These are phyloP conservation scores for Elsinoe australis DNA, from an alignment of 2,329 filamentous ascomycete species.

Conservation along the genomic window DNA sequence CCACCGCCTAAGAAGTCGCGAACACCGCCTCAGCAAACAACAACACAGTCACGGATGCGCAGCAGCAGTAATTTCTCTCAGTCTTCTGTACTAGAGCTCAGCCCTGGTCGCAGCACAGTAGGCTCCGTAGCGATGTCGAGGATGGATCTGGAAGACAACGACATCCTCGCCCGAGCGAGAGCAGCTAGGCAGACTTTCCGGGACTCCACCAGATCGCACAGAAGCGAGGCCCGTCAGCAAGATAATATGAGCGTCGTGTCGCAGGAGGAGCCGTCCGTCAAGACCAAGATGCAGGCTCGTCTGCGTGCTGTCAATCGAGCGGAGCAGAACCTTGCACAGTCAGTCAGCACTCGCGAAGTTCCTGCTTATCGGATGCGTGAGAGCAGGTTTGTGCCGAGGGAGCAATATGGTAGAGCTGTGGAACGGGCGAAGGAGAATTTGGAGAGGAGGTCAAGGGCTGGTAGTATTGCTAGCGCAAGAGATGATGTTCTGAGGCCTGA, in stretches of 20 bases:
- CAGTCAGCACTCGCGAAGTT: conserved; percentile 22
- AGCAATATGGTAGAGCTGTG: conserved; percentile 30
- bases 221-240: neutral
- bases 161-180: conserved; percentile 30
- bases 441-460: conserved; percentile 15
- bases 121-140: neutral
- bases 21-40: neutral
- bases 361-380: conserved; percentile 32
- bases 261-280: neutral
- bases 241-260: neutral
- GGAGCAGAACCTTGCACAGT: conserved; percentile 16
- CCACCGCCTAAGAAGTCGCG: conserved; percentile 13
- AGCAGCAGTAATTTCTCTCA: conserved; percentile 1
- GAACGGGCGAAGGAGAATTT: conserved; percentile 28
- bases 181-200: conserved; percentile 27
- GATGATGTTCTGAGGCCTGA: neutral
- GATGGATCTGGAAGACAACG: conserved; percentile 26
- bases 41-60: neutral
- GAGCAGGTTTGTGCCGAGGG: conserved; percentile 32
- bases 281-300: conserved; percentile 25
- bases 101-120: conserved; percentile 5
- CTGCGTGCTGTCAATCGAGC: conserved; percentile 23
- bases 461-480: neutral
- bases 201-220: conserved; percentile 18
- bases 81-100: conserved; percentile 9